Evolutionary conservation across 306 rosid species (phyloP), one percentile per base, ranked within the genome.

Genomic region (Citrullus amarus): DNA sequence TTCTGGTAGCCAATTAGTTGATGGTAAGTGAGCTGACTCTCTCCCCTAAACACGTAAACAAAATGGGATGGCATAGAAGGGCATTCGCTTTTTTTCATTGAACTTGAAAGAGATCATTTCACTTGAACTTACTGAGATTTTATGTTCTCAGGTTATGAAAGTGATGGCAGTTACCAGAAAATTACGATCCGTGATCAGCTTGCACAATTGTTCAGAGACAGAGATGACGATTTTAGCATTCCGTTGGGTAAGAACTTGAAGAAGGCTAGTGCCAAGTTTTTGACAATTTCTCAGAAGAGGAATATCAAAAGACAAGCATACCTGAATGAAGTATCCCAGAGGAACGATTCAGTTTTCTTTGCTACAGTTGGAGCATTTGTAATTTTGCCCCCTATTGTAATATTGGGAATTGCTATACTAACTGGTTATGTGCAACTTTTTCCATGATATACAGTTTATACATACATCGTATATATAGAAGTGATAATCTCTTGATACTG

Each of bases 391-490:
- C 97, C 99, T 80, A 16, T 95, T 81, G 79, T 92, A 79, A 95
- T 95, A 81, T 79, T 95, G 80, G 99, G 90, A 60, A 91, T 95
- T 86, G 97, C 99, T 61, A 83, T 95, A 79, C 75, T 81, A 79
- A 95, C 96, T 13, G 97, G 99, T 65, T 89, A 92, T 90, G 99
- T 92, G 76, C 97, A 95, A 80, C 97, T 93, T 86, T 86, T 91
- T 82, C 98, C 98, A 18, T 93, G 87, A 91, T 48, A 75, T 78
- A 65, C 17, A 30, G 51, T 72, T 54, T 69, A 53, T 46, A 56
- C 28, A 16, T 41, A n/a, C 60, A 63, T 44, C 18, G 18, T 73
- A 77, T 79, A 59, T 8, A 76, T 56, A 76, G 65, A 57, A 76
- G 38, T 57, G 16, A 20, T 17, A 14, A 50, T 70, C 57, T 46